Evolutionary conservation across 345 rosid species (phyloP).

Genomic region (Lepidium aucheri): DNA sequence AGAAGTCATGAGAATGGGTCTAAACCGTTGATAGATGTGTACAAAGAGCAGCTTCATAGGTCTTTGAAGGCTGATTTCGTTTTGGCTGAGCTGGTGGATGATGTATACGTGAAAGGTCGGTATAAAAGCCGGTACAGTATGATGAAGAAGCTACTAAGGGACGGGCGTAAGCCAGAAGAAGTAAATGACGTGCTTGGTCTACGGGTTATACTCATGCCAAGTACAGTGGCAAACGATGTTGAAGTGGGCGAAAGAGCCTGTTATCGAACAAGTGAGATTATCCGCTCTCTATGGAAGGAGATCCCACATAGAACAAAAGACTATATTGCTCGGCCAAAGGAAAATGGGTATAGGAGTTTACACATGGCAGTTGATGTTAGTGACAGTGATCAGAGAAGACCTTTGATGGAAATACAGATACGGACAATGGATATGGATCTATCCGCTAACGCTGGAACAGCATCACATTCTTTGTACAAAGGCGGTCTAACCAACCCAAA

Average conservation of each 20-base stretch:
- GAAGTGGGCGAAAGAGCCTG: conserved; percentile 58
- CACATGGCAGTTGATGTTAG: conserved; percentile 95
- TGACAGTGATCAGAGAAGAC: conserved; percentile 46
- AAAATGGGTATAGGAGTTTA: conserved; percentile 77
- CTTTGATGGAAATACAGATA: conserved; percentile 89
- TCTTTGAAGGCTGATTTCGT: conserved; percentile 46
- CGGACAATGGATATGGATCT: conserved; percentile 77
- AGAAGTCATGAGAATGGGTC: conserved; percentile 55
- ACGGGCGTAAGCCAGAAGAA: conserved; percentile 79
- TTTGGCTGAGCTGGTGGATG: conserved; percentile 49
- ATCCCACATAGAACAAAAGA: conserved; percentile 78
- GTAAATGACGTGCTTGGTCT: conserved; percentile 82
- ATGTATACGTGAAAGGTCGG: conserved; percentile 60
- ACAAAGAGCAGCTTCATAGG: conserved; percentile 53
- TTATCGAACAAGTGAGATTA: conserved; percentile 56
- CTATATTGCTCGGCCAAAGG: conserved; percentile 72
- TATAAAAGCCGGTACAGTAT: conserved; percentile 85
- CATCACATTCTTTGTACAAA: conserved; percentile 86
- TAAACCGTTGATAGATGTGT: conserved; percentile 53
- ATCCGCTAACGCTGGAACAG: conserved; percentile 73
- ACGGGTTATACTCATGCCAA: conserved; percentile 63
- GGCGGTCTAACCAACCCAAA: conserved; percentile 81
- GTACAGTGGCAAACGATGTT: conserved; percentile 21
- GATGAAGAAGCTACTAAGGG: conserved; percentile 91
- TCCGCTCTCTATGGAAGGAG: conserved; percentile 70